phyloP scores from a whole-genome alignment of 1,284 basidiomycete species.

The Ustilago xerochloae region DNA sequence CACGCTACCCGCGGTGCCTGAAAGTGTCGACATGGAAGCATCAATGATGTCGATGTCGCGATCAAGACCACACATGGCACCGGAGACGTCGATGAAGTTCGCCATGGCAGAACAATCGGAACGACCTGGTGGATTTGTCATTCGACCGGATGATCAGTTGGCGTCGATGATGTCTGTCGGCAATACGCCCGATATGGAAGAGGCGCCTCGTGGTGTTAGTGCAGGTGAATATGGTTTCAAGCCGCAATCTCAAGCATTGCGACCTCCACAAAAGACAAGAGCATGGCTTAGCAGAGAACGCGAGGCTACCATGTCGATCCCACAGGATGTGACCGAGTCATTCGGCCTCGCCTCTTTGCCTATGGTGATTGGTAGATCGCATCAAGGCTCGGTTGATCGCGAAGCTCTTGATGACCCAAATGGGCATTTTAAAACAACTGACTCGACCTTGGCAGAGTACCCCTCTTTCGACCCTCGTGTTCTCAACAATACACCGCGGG shows the following conservation, averaged over 20 bases:
- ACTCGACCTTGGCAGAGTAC: conserved; percentile 23
- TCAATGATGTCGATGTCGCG: conserved; percentile 18
- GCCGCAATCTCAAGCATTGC: too few species aligned
- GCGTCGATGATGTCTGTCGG: conserved; percentile 21
- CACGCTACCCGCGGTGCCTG: conserved; percentile 57
- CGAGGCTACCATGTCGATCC: conserved; percentile 38
- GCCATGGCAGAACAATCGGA: conserved; percentile 21
- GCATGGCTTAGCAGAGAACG: conserved; percentile 14
- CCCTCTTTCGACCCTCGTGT: conserved; percentile 22
- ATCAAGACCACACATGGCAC: conserved; percentile 12
- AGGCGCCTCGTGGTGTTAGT: background rate
- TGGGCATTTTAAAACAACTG: conserved; percentile 2
- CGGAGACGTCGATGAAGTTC: conserved; percentile 30
- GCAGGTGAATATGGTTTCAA: background rate
- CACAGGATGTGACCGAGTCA: conserved; percentile 43
- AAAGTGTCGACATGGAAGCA: conserved; percentile 53
- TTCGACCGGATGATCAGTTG: conserved; percentile 27
- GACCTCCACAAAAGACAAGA: conserved; percentile 1
- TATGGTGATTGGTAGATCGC: conserved; percentile 12
- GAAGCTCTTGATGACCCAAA: background rate
- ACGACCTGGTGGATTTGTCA: conserved; percentile 25
- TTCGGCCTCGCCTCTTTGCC: conserved; percentile 27
- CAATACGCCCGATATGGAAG: conserved; percentile 16
- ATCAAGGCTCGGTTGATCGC: conserved; percentile 3
- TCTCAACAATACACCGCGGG: conserved; percentile 3